phyloP scores from a whole-genome alignment of 345 rosid genomes.

The Eucalyptus urophylla region DNA sequence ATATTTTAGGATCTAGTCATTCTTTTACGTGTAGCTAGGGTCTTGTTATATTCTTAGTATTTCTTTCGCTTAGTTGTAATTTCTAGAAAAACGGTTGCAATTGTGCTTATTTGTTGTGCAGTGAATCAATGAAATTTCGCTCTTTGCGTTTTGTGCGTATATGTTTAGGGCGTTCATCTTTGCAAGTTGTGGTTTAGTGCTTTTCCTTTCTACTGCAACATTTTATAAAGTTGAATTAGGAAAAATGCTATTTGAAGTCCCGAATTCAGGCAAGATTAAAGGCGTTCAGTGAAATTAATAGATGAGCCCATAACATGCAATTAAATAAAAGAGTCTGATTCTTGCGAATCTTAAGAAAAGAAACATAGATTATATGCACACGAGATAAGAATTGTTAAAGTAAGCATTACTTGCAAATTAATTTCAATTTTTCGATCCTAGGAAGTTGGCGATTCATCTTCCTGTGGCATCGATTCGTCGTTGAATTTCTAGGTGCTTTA shows the following conservation, averaged over 20 bases:
- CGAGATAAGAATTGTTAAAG: not conserved
- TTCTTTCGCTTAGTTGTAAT: not conserved
- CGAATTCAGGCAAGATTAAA: no score
- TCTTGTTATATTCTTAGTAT: not conserved
- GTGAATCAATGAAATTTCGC: rapidly evolving
- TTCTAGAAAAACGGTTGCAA: not conserved
- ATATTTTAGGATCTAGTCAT: no score
- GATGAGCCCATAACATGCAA: not conserved
- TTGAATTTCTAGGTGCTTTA: not conserved
- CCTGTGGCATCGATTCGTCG: not conserved
- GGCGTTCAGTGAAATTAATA: not conserved
- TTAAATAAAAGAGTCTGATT: not conserved
- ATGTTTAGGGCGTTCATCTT: not conserved
- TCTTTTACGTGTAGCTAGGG: not conserved
- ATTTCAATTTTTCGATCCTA: rapidly evolving
- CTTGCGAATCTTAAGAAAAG: not conserved
- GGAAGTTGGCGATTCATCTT: not conserved
- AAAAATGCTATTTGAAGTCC: not conserved
- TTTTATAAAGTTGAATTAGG: not conserved
- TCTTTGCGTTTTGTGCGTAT: not conserved
- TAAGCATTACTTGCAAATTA: not conserved
- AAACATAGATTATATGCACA: not conserved
- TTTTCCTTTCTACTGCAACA: not conserved
- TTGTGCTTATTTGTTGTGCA: not conserved
- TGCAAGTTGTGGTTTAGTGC: not conserved